Evolutionary conservation across 2,329 filamentous ascomycete genomes (phyloP), one percentile per base, ranked within the genome.

Genomic region (Arthrobotrys sphaeroides): DNA sequence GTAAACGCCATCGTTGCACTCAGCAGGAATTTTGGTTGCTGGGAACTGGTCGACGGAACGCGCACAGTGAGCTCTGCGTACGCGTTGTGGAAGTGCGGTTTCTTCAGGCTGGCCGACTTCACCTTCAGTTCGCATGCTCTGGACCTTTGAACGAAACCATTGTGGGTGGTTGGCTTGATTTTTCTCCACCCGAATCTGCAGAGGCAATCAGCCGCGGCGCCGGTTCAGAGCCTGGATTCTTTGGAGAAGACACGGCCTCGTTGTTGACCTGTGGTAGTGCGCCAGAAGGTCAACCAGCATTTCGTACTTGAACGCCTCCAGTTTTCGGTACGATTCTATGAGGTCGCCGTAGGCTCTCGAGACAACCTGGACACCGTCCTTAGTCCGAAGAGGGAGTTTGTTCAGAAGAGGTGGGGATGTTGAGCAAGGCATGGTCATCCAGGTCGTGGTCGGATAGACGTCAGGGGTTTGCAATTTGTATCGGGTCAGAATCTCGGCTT

Each of bases 281-380:
- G 36, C 38, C 20, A 38, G 13, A 18, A 43, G 22, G 18, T 68
- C 64, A 12, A 38, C 40, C 18, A 68, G n/a, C 64, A 68, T 68
- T n/a, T 67, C 62, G 49, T 57, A 67, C 40, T 59, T 59, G 51
- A 47, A 59, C 10, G 26, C 9, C n/a, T 68, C 64, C 3, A 68
- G 38, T 40, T 33, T 31, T 5, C 49, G 64, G 20, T 59, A 57
- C 4, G 51, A 68, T 49, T 59, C 49, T 18, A 68, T 24, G 24
- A 68, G 40, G 24, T 60, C 51, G 36, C 51, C 64, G 26, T 68
- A 68, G 20, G 53, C 64, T 53, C 51, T 33, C 2, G 64, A 68
- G 40, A 68, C 51, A 6, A 20, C 47, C 13, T 13, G 45, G 9
- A 31, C 28, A n/a, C 65, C 65, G 20, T 68, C 26, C 24, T 42